Percentiles rank a stretch among this genome's conserved stretches.
Evolutionary conservation across 2,329 filamentous ascomycete genomes (phyloP).

Genomic region (Xylaria sp.): DNA sequence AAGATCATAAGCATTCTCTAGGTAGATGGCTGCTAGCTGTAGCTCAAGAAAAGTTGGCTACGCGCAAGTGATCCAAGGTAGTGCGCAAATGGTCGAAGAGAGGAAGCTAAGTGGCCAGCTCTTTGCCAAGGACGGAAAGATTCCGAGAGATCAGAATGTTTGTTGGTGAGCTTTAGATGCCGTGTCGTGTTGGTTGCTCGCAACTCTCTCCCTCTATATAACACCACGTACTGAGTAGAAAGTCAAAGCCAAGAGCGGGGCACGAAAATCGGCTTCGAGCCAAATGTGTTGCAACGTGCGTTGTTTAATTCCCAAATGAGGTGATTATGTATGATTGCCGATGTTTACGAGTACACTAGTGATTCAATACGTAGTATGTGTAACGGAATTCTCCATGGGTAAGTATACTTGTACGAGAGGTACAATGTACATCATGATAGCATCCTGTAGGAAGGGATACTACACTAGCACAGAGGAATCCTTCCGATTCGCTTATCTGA

Average conservation of each 20-base stretch:
- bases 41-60: neutral
- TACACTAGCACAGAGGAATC: constrained; percentile 2
- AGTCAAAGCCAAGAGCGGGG: constrained; percentile 23
- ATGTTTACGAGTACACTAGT: constrained; percentile 1
- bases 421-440: no score
- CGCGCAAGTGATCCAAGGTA: neutral
- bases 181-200: neutral
- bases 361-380: neutral
- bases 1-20: neutral
- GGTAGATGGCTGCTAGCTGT: no score
- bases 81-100: neutral
- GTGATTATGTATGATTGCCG: constrained; percentile 28
- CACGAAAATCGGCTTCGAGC: constrained; percentile 31
- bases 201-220: constrained; percentile 15
- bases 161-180: neutral
- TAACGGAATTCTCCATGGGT: constrained; percentile 5
- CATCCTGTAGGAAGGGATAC: no score
- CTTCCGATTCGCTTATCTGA: constrained; percentile 28
- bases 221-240: neutral
- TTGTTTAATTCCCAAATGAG: constrained; percentile 21
- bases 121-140: neutral
- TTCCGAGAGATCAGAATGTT: neutral
- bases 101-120: neutral
- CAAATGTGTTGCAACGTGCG: constrained; percentile 33
- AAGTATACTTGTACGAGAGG: no score